Evolutionary conservation across 1,139 yeast species (phyloP).

Genomic region (Hyphopichia burtonii): DNA sequence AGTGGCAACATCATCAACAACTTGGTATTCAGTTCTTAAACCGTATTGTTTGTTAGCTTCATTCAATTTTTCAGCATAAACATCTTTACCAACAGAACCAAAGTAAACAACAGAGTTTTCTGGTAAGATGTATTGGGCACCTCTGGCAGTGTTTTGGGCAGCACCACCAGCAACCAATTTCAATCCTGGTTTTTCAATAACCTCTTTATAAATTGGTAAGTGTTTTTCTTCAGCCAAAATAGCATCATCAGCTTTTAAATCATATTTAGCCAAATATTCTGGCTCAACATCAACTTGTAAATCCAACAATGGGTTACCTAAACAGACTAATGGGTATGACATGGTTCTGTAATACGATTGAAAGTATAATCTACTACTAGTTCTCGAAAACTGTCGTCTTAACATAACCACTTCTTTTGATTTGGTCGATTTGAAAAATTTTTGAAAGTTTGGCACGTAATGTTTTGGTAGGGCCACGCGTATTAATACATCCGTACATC

Average conservation of each 20-base stretch:
- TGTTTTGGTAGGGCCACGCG: not conserved
- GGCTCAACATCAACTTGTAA: slow-evolving; percentile 77
- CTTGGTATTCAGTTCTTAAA: slow-evolving; percentile 80
- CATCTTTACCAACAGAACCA: slow-evolving; percentile 95
- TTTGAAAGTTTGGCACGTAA: not conserved
- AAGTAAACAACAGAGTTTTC: slow-evolving; percentile 82
- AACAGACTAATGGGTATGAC: slow-evolving; percentile 47
- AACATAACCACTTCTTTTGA: not conserved
- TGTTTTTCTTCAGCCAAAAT: slow-evolving; percentile 88
- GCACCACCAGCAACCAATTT: slow-evolving; percentile 97
- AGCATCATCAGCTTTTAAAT: slow-evolving; percentile 88
- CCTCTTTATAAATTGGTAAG: slow-evolving; percentile 81
- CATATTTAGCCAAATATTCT: slow-evolving; percentile 74
- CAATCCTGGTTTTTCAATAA: slow-evolving; percentile 59
- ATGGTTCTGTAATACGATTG: slow-evolving; percentile 13
- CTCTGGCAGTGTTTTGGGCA: slow-evolving; percentile 98
- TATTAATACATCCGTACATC: no score
- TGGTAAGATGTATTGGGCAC: slow-evolving; percentile 92
- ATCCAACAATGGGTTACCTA: slow-evolving; percentile 75
- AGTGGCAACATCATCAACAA: slow-evolving; percentile 73
- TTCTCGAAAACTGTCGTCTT: not conserved
- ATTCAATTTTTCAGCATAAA: slow-evolving; percentile 75
- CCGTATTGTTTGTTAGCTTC: slow-evolving; percentile 89
- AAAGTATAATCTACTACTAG: not conserved
- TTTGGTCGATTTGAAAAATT: not conserved